Conservation (phyloP, 2,329 filamentous ascomycete species). For the Fusarium staphyleae region DNA sequence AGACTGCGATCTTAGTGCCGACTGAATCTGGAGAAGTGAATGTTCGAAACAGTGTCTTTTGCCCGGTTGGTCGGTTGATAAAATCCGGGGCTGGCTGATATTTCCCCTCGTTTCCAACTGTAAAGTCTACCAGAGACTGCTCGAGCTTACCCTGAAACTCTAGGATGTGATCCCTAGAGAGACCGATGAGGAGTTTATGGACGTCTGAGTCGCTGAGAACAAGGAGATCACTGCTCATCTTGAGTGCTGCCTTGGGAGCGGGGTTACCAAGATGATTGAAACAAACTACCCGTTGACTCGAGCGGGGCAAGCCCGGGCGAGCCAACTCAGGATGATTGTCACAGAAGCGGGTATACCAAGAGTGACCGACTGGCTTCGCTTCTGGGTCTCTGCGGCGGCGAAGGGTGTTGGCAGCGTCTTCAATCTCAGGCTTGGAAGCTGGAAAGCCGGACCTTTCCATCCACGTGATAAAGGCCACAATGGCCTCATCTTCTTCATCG, state of each 20-base stretch:
- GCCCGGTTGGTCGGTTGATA: constrained; percentile 33
- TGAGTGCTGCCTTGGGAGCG: neutral
- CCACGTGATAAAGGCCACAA: neutral
- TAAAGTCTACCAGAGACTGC: constrained; percentile 25
- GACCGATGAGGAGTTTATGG: constrained; percentile 24
- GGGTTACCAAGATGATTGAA: neutral
- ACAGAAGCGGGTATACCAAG: neutral
- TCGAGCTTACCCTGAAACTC: constrained; percentile 17
- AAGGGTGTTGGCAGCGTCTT: neutral
- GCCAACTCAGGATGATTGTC: neutral
- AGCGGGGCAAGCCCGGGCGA: too few relatives aligned
- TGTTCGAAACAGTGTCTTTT: constrained; percentile 37
- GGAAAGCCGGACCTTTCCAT: neutral
- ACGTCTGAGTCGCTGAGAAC: constrained; percentile 29
- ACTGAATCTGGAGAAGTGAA: constrained; percentile 31
- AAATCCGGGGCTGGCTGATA: constrained; percentile 34
- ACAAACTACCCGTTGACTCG: too few relatives aligned
- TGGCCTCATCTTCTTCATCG: neutral
- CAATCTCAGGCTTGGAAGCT: neutral
- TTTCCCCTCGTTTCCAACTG: constrained; percentile 21
- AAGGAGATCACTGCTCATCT: constrained; percentile 6
- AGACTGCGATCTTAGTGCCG: constrained; percentile 39
- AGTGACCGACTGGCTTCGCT: neutral
- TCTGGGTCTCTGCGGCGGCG: neutral
- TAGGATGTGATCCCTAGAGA: constrained; percentile 20